phyloP scores from a whole-genome alignment of 169 alveolate species.

The Theileria luwenshuni region DNA sequence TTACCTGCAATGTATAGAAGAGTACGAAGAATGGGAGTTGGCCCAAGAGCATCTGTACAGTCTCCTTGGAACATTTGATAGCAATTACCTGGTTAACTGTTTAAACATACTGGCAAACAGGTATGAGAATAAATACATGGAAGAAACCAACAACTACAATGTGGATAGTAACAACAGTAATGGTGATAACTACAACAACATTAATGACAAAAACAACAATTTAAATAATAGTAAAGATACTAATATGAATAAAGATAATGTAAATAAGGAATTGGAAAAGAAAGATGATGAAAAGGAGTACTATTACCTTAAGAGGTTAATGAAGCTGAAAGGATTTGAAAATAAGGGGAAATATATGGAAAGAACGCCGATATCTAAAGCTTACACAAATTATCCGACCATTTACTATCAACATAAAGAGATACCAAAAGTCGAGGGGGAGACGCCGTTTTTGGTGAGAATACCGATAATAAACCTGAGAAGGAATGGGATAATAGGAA shows the following conservation, averaged over 20 bases:
- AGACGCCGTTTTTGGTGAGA: slow-evolving; percentile 54
- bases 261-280: background rate
- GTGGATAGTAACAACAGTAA: background rate
- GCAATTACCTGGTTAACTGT: slow-evolving; percentile 40
- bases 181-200: background rate
- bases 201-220: no score
- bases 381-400: background rate
- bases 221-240: no score
- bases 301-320: slow-evolving; percentile 49
- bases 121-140: slow-evolving; percentile 21
- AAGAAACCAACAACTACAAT: background rate
- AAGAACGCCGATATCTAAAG: slow-evolving; percentile 1
- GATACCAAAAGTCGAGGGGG: slow-evolving; percentile 5
- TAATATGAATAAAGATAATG: no score
- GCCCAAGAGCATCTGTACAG: slow-evolving; percentile 53
- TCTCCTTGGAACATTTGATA: slow-evolving; percentile 39
- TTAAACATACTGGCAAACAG: slow-evolving; percentile 37
- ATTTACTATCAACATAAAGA: slow-evolving; percentile 6
- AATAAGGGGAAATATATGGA: background rate
- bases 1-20: slow-evolving; percentile 34
- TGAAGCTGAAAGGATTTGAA: slow-evolving; percentile 30
- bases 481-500: slow-evolving; percentile 52
- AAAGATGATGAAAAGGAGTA: slow-evolving; percentile 36
- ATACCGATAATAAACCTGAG: slow-evolving; percentile 48
- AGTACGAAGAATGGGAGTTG: slow-evolving; percentile 48